Conservation (phyloP, 805 yeast genomes). For the Blastobotrys robertii region DNA sequence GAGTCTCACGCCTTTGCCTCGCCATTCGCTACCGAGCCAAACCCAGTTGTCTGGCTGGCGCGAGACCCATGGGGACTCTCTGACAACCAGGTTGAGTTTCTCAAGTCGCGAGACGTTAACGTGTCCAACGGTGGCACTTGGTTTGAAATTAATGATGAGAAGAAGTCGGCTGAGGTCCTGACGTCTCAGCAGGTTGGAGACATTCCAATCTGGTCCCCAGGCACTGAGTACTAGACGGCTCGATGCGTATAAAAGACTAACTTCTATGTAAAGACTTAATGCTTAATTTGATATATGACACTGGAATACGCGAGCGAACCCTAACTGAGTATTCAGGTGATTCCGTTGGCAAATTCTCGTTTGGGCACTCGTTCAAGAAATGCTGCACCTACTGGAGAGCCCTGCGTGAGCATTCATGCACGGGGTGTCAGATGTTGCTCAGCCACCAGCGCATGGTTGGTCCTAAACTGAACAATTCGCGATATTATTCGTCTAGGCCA, state of each 20-base stretch:
- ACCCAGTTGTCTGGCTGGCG: constrained; percentile 91
- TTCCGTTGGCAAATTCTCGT: too few species aligned
- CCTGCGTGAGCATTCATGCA: too few species aligned
- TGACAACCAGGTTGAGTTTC: constrained; percentile 42
- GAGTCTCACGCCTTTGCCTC: constrained; percentile 62
- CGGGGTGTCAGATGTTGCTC: too few species aligned
- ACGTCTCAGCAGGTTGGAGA: constrained; percentile 24
- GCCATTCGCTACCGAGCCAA: constrained; percentile 60
- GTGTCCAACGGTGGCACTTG: constrained; percentile 61
- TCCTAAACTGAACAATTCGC: too few species aligned
- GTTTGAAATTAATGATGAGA: constrained; percentile 32
- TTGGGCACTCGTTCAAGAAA: too few species aligned
- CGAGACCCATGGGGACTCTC: constrained; percentile 80
- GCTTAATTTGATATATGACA: not conserved
- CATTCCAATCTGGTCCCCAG: constrained; percentile 16
- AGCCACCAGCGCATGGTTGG: too few species aligned
- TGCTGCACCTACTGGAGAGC: too few species aligned
- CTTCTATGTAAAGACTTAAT: not conserved
- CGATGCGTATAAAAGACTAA: not conserved
- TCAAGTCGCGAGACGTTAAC: constrained; percentile 42
- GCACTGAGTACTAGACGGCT: constrained; percentile 11
- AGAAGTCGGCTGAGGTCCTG: constrained; percentile 36
- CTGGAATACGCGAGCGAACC: too few species aligned
- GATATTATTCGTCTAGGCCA: too few species aligned
- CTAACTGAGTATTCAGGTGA: too few species aligned